A percentile compares a stretch with the other conserved stretches of the same genome.
Evolutionary conservation across 352 stramenopile species (phyloP).

Genomic region (Hyaloperonospora arabidopsidis): DNA sequence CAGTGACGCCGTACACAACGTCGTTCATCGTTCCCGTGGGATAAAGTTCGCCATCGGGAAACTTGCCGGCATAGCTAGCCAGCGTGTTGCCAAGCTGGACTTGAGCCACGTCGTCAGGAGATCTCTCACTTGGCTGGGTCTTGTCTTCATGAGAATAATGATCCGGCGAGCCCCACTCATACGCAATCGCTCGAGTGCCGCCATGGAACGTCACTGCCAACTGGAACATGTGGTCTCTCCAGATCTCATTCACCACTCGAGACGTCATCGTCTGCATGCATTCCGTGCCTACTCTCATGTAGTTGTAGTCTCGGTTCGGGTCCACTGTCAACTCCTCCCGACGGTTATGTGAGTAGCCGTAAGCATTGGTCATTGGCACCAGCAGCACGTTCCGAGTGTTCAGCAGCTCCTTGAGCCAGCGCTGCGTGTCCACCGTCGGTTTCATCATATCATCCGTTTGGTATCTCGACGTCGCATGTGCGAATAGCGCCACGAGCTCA

Average conservation of each 20-base stretch:
- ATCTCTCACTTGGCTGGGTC: slow-evolving; percentile 58
- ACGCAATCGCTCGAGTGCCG: slow-evolving; percentile 94
- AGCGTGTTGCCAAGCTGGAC: slow-evolving; percentile 53
- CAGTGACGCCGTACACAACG: slow-evolving; percentile 93
- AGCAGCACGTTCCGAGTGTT: slow-evolving; percentile 78
- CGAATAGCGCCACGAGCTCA: slow-evolving; percentile 84
- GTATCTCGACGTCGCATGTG: slow-evolving; percentile 46
- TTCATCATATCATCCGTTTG: slow-evolving; percentile 17
- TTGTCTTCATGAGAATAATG: slow-evolving; percentile 15
- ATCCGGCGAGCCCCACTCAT: slow-evolving; percentile 95
- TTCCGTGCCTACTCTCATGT: slow-evolving; percentile 70
- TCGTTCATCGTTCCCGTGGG: slow-evolving; percentile 91
- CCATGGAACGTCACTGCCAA: slow-evolving; percentile 96
- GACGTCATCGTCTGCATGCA: slow-evolving; percentile 96
- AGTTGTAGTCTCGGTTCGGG: slow-evolving; percentile 98
- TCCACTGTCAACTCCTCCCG: slow-evolving; percentile 88
- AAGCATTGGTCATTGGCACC: slow-evolving; percentile 91
- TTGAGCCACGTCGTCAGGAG: slow-evolving; percentile 70
- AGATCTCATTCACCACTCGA: slow-evolving; percentile 95
- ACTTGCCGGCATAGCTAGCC: slow-evolving; percentile 60
- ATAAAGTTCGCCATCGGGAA: slow-evolving; percentile 67
- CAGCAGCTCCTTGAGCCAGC: slow-evolving; percentile 75
- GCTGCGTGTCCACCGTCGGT: slow-evolving; percentile 40
- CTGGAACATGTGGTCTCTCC: slow-evolving; percentile 94
- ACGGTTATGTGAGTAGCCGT: slow-evolving; percentile 84